These are phyloP conservation scores for Monilinia fructigena DNA, from an alignment of 2,329 filamentous ascomycete species.

Conservation along the genomic window DNA sequence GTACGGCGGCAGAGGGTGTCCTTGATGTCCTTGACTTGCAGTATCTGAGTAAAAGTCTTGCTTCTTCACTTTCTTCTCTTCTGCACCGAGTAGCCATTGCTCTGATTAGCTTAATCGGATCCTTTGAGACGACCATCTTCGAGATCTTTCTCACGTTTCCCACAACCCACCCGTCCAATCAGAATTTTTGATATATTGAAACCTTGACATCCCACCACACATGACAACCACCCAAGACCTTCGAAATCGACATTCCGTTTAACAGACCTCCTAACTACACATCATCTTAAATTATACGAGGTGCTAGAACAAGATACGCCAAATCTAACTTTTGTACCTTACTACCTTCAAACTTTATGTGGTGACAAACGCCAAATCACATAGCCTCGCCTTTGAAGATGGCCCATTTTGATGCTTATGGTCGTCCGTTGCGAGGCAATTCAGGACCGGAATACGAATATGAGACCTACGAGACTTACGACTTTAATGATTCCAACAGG, in stretches of 20 bases:
- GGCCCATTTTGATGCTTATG: slow-evolving; percentile 35
- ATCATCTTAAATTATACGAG: background rate
- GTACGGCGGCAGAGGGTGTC: background rate
- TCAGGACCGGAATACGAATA: slow-evolving; percentile 11
- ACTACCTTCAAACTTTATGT: slow-evolving; percentile 25
- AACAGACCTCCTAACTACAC: background rate
- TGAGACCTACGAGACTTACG: slow-evolving; percentile 25
- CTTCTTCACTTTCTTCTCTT: background rate
- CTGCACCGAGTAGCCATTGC: slow-evolving; percentile 11
- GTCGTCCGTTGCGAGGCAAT: slow-evolving; percentile 30
- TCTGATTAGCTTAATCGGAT: background rate
- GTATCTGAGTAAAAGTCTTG: slow-evolving; percentile 12
- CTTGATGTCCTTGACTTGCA: background rate
- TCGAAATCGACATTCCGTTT: background rate
- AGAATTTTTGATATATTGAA: background rate
- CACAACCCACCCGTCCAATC: background rate
- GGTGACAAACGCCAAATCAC: slow-evolving; percentile 26
- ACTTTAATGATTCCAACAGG: slow-evolving; percentile 26
- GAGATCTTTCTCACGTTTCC: background rate
- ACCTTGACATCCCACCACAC: slow-evolving; percentile 6
- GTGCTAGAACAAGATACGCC: background rate
- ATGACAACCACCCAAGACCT: background rate
- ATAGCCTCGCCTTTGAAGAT: slow-evolving; percentile 32
- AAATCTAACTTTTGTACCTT: background rate
- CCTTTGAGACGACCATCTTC: background rate